These are phyloP conservation scores for Candida corydali DNA, from an alignment of 805 yeast species.

Conservation along the genomic window DNA sequence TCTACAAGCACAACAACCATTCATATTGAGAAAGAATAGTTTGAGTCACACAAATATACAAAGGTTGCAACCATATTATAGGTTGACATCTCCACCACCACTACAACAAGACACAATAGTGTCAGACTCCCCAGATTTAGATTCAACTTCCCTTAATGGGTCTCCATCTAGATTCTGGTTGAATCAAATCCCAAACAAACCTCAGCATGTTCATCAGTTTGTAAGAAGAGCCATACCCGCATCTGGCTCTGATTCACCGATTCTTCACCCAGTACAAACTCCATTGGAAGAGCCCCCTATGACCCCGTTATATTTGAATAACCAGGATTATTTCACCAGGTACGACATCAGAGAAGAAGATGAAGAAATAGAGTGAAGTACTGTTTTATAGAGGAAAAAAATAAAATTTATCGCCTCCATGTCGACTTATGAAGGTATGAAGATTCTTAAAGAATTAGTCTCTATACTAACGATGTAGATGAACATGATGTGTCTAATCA, in stretches of 20 bases:
- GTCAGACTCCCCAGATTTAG: conserved; percentile 54
- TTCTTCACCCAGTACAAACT: conserved; percentile 38
- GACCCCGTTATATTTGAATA: conserved; percentile 35
- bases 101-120: conserved; percentile 4
- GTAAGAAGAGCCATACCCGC: conserved; percentile 7
- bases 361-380: conserved; percentile 3
- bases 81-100: conserved; percentile 29
- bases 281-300: conserved; percentile 41
- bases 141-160: conserved; percentile 49
- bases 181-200: conserved; percentile 43
- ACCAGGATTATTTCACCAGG: conserved; percentile 8
- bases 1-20: conserved; percentile 8
- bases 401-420: conserved; percentile 13
- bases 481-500: conserved; percentile 30
- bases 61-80: conserved; percentile 34
- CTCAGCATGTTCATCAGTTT: conserved; percentile 16
- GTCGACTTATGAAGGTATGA: conserved; percentile 46
- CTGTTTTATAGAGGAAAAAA: not conserved
- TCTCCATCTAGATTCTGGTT: conserved; percentile 55
- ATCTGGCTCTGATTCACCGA: conserved; percentile 22
- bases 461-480: conserved; percentile 23
- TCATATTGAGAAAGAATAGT: conserved; percentile 12
- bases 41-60: conserved; percentile 24
- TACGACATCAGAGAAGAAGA: conserved; percentile 7
- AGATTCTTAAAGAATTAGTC: not conserved